Conservation (phyloP, 1,284 basidiomycete genomes). For the Rhodotorula sp. region DNA sequence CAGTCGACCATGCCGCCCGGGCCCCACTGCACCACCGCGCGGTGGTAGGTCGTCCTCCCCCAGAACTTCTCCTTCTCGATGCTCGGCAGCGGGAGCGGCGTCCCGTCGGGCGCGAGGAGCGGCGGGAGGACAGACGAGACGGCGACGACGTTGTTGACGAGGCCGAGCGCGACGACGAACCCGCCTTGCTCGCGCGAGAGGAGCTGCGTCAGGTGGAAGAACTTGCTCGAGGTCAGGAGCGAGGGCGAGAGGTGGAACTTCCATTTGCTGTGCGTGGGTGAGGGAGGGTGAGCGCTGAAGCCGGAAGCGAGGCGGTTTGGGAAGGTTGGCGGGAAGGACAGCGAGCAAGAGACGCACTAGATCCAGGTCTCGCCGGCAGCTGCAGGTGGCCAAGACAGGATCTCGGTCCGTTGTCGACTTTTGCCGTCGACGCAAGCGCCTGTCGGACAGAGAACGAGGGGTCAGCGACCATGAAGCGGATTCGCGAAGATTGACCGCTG, state of each 20-base stretch:
- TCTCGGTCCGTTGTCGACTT: conserved; percentile 25
- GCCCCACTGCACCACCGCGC: conserved; percentile 19
- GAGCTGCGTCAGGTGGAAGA: conserved; percentile 39
- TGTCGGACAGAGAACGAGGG: not conserved
- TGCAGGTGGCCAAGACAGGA: conserved; percentile 30
- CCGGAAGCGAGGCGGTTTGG: too few relatives aligned
- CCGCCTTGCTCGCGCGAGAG: conserved; percentile 32
- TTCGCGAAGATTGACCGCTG: not conserved
- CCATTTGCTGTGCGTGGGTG: conserved; percentile 19
- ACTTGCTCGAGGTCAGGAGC: conserved; percentile 20
- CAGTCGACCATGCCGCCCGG: conserved; percentile 28
- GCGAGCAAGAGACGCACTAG: conserved; percentile 8
- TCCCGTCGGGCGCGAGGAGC: not conserved
- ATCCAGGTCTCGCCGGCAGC: conserved; percentile 19
- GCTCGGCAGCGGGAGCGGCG: conserved; percentile 9
- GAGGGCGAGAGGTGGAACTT: conserved; percentile 19
- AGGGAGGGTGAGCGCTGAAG: not conserved
- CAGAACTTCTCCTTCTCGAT: conserved; percentile 8
- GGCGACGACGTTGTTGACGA: conserved; percentile 30
- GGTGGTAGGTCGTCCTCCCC: conserved; percentile 23
- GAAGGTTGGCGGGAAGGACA: not conserved
- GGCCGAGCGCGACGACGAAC: conserved; percentile 29
- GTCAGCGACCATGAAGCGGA: not conserved
- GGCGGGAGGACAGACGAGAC: conserved; percentile 15
- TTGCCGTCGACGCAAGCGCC: conserved; percentile 16